These are phyloP conservation scores for Ormosia emarginata DNA, from an alignment of 306 rosid genomes.

Conservation along the genomic window DNA sequence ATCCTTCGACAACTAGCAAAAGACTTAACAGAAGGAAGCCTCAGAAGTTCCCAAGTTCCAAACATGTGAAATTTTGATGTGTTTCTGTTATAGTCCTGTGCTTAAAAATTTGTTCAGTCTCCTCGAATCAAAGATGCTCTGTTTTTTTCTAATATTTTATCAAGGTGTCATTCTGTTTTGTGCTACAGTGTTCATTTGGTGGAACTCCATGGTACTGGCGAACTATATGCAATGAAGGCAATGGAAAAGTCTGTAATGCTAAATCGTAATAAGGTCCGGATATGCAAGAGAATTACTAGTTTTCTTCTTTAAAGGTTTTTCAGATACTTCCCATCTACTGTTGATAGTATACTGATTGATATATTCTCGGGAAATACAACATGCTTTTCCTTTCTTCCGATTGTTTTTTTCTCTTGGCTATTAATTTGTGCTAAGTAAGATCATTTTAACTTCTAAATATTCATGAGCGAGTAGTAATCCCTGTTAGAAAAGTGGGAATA, in stretches of 20 bases:
- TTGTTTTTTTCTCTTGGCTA: neutral
- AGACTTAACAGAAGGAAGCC: neutral
- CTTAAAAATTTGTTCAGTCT: neutral
- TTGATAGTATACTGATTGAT: neutral
- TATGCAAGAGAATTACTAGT: conserved; percentile 12
- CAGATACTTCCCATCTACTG: neutral
- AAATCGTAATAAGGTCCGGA: conserved; percentile 87
- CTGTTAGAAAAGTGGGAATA: neutral
- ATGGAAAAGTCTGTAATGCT: conserved; percentile 87
- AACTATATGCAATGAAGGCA: conserved; percentile 94
- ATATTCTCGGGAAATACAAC: neutral
- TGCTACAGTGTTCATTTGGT: conserved; percentile 86
- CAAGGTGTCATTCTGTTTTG: conserved; percentile 16
- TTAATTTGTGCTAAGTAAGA: neutral
- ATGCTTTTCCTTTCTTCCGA: neutral
- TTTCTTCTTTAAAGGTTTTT: conserved; percentile 12
- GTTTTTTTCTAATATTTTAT: neutral
- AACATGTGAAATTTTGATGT: neutral
- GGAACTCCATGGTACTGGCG: conserved; percentile 74
- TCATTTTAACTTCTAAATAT: neutral
- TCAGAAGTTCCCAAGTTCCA: neutral
- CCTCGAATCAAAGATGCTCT: neutral
- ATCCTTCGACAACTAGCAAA: neutral
- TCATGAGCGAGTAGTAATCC: neutral
- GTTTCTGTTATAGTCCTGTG: neutral